These are phyloP conservation scores for Anthracocystis panici-leucophaei DNA, from an alignment of 1,284 basidiomycete genomes.

Conservation along the genomic window DNA sequence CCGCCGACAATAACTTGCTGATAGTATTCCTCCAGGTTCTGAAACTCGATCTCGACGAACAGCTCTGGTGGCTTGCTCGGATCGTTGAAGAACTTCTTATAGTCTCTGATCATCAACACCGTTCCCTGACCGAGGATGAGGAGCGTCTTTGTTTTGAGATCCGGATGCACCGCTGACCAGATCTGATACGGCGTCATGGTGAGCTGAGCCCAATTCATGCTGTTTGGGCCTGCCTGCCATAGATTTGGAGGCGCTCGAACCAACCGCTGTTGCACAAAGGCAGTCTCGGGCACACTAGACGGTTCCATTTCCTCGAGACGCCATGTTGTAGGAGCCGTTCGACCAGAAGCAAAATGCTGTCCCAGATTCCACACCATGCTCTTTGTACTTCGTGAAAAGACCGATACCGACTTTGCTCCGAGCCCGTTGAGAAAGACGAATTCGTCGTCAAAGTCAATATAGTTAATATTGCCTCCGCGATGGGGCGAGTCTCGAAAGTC, in stretches of 20 bases:
- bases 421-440: slow-evolving; percentile 56
- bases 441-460: slow-evolving; percentile 64
- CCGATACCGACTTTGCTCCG: slow-evolving; percentile 47
- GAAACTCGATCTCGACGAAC: slow-evolving; percentile 45
- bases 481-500: slow-evolving; percentile 36
- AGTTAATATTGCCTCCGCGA: slow-evolving; percentile 53
- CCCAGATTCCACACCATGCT: slow-evolving; percentile 50
- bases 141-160: slow-evolving; percentile 56
- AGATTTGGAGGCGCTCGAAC: slow-evolving; percentile 13
- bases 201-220: slow-evolving; percentile 41
- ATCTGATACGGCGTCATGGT: slow-evolving; percentile 45
- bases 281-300: not conserved
- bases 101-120: slow-evolving; percentile 55
- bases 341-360: slow-evolving; percentile 48
- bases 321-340: slow-evolving; percentile 30
- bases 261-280: slow-evolving; percentile 15
- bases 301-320: not conserved
- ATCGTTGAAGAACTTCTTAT: slow-evolving; percentile 45
- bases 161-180: slow-evolving; percentile 61
- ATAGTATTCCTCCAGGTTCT: slow-evolving; percentile 25
- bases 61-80: slow-evolving; percentile 19
- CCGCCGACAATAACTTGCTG: not conserved
- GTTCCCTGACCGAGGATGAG: slow-evolving; percentile 55
- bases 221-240: slow-evolving; percentile 45
- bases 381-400: slow-evolving; percentile 40